Evolutionary conservation across 2,329 filamentous ascomycete species (phyloP).

Genomic region (Hymenoscyphus scutula): DNA sequence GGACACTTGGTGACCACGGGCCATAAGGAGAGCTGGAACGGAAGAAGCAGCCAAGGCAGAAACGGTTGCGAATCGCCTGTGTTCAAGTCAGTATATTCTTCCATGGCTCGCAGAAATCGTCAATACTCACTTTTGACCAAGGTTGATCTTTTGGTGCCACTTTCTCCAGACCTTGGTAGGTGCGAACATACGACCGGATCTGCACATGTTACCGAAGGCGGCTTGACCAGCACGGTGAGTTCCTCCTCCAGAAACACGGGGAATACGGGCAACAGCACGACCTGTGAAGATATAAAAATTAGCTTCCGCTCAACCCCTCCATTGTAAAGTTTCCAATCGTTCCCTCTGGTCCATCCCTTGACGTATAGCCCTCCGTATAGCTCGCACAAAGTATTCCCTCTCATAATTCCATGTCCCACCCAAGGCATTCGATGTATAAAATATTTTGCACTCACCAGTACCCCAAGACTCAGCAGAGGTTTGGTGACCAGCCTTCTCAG

Average conservation of each 20-base stretch:
- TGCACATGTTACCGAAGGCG: constrained; percentile 99
- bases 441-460: constrained; percentile 72
- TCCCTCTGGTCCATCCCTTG: not conserved
- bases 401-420: constrained; percentile 7
- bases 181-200: constrained; percentile 99
- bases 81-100: not conserved
- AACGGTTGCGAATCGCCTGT: constrained; percentile 91
- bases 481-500: constrained; percentile 99
- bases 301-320: constrained; percentile 21
- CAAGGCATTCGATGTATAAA: constrained; percentile 25
- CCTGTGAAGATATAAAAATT: constrained; percentile 50
- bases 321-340: constrained; percentile 4
- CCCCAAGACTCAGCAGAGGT: constrained; percentile 99
- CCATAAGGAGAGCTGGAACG: constrained; percentile 89
- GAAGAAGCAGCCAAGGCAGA: constrained; percentile 97
- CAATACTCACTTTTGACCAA: constrained; percentile 79
- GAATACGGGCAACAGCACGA: constrained; percentile 99
- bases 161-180: constrained; percentile 99
- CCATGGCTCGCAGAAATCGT: not conserved
- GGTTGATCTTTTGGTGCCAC: constrained; percentile 99
- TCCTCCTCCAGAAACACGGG: constrained; percentile 99
- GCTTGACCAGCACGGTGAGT: constrained; percentile 99
- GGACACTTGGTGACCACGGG: constrained; percentile 94
- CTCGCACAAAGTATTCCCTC: not conserved
- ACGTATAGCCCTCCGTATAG: not conserved